Base-by-base conservation (phyloP, 306 rosid genomes). In the Fragaria vesca region DNA sequence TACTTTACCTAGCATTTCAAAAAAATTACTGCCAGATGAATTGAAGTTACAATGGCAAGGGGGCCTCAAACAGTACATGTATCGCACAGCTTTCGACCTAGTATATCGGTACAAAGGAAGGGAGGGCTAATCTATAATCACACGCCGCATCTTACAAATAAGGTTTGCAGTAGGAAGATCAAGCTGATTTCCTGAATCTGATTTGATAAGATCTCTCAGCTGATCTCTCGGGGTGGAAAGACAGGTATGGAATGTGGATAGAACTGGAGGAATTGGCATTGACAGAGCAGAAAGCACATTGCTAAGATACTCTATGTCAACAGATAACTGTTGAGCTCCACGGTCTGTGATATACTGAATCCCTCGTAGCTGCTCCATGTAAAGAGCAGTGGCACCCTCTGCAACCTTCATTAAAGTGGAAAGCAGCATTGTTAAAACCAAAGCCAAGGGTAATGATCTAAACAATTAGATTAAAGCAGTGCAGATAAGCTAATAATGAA, bases 331-430 rank as follows among this genome's bases (percentile, higher is more conserved):
- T 74, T 90, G 94, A 0, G 98, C 94, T 61, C 97, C 99, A 4
- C 97, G 94, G 68, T 96, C 99, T 12, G 98, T 88, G 61, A 96
- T 86, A 75, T 88, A 75, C 54, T 90, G 98, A 81, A 96, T 93
- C 18, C 96, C 97, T 60, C 97, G 88, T 85, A 96, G 77, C 69
- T 96, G 98, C 75, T 93, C 99, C 52, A 88, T 91, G 90, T 91
- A 96, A 45, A 91, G 93, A 72, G 97, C 98, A 28, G 93, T 90
- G 17, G 98, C 97, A n/a, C 99, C 99, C 81, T 96, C 99, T 17
- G 99, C 99, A 69, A 93, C 98, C 99, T 96, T 74, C 74, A 75
- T 70, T 72, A 63, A 46, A 66, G 68, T 16, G 21, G 6, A 20
- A 55, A 65, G 6, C 24, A 16, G 51, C 47, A 20, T 43, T 32